Base-by-base conservation (phyloP, 306 rosid species). In the Rosa chinensis region DNA sequence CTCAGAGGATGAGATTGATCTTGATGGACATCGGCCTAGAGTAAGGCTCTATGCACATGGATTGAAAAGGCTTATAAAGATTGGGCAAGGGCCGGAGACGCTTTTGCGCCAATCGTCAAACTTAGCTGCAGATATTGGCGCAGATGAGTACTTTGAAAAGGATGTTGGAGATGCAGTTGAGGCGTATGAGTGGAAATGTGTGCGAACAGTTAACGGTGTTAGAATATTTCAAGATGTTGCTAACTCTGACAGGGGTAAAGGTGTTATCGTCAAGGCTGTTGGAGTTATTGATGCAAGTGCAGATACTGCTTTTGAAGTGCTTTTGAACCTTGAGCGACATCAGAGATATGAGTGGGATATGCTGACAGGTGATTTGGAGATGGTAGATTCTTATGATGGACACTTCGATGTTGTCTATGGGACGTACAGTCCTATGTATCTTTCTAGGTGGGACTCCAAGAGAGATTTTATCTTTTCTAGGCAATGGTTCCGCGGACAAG, bases 261-360 rank as follows among this genome's bases (percentile, higher is more conserved):
- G 93, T 74, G 82, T 87, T 44, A 90, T 95, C 12, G 98, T 86
- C 75, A 95, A 95, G 82, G 84, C 97, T 32, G 90, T 92, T 66
- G 97, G 96, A 77, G 95, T 91, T 77, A 86, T 93, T 80, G 93
- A 95, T 63, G 94, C 97, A 61, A 83, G 85, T 82, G 98, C 90
- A 18, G 97, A 95, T 77, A 77, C 92, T 75, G 90, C 83, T 66
- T 95, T 95, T 55, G 97, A 95, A 79, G 86, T 91, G 68, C 77
- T 95, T 81, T 73, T 93, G 77, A 95, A 87, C 83, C 84, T 74
- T 72, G 97, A 91, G n/a, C 81, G 80, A 37, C 86, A 72, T 16
- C 87, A 89, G 85, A 91, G 99, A 89, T 93, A 95, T 14, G 97
- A 95, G 93, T 95, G 99, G 99, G 97, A 95, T 91, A 89, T 88